Conservation (phyloP, 169 alveolate genomes). For the Theileria annulata region DNA sequence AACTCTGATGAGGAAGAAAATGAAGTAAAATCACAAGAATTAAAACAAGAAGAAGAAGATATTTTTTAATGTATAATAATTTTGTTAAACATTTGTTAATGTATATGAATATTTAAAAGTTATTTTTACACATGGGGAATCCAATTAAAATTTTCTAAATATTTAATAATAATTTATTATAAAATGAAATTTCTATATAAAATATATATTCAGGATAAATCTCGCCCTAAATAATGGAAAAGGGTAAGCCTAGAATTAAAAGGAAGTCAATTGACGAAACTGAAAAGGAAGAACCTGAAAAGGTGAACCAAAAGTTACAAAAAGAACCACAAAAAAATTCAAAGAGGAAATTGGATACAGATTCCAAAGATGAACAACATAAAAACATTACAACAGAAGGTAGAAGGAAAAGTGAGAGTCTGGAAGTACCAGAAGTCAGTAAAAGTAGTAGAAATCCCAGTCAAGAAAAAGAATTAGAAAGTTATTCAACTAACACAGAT, state of each 20-base stretch:
- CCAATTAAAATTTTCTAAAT: not conserved
- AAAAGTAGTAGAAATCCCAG: not conserved
- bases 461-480: too few relatives aligned
- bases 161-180: too few relatives aligned
- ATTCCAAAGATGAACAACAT: too few relatives aligned
- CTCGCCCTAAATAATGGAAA: not conserved
- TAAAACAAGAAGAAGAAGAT: constrained; percentile 30
- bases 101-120: constrained; percentile 10
- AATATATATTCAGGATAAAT: too few relatives aligned
- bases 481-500: not conserved
- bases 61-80: constrained; percentile 22
- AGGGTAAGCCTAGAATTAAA: not conserved
- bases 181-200: too few relatives aligned
- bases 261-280: constrained; percentile 2
- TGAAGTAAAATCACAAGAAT: not conserved
- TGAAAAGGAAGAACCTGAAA: too few relatives aligned
- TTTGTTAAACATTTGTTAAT: not conserved
- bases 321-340: too few relatives aligned
- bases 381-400: not conserved
- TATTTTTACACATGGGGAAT: not conserved
- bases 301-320: too few relatives aligned
- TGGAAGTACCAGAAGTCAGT: not conserved
- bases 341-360: too few relatives aligned
- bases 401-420: not conserved
- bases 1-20: not conserved